A percentile compares a stretch with the other conserved stretches of the same genome.
Evolutionary conservation across 75 land plant genomes (phyloP).

Genomic region (Cryptomeria japonica): DNA sequence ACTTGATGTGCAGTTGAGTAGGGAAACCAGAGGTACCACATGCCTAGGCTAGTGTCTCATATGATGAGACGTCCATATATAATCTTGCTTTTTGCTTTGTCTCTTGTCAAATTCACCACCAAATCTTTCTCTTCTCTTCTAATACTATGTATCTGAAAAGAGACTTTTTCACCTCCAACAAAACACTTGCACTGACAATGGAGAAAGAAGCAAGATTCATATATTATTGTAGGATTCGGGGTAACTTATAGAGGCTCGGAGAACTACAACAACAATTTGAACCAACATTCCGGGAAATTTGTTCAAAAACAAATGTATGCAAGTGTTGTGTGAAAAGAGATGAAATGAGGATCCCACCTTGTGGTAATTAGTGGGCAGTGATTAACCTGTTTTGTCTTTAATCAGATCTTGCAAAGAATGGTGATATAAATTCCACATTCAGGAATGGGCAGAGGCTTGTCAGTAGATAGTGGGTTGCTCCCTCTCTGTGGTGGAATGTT

Average conservation of each 20-base stretch:
- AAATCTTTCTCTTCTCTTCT: not conserved
- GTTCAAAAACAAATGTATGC: not conserved
- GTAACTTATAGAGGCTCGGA: not conserved
- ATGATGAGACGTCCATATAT: conserved; percentile 1
- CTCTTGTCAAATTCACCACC: not conserved
- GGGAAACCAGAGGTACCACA: not conserved
- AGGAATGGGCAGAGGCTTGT: not conserved
- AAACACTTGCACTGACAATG: not conserved
- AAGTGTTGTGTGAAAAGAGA: not conserved
- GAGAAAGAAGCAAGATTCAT: not conserved
- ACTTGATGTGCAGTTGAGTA: not conserved
- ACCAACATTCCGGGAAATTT: no score
- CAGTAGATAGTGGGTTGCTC: not conserved
- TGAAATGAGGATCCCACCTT: not conserved
- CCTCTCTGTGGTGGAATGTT: not conserved
- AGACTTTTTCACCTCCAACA: not conserved
- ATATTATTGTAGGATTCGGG: not conserved
- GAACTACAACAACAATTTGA: not conserved
- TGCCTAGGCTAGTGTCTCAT: not conserved
- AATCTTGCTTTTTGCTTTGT: not conserved
- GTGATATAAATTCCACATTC: not conserved
- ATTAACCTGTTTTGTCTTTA: not conserved
- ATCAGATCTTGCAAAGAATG: not conserved
- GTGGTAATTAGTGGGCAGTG: not conserved
- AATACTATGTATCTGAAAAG: not conserved